Evolutionary conservation across 2,329 filamentous ascomycete genomes (phyloP).

Genomic region (Talaromyces sp.): DNA sequence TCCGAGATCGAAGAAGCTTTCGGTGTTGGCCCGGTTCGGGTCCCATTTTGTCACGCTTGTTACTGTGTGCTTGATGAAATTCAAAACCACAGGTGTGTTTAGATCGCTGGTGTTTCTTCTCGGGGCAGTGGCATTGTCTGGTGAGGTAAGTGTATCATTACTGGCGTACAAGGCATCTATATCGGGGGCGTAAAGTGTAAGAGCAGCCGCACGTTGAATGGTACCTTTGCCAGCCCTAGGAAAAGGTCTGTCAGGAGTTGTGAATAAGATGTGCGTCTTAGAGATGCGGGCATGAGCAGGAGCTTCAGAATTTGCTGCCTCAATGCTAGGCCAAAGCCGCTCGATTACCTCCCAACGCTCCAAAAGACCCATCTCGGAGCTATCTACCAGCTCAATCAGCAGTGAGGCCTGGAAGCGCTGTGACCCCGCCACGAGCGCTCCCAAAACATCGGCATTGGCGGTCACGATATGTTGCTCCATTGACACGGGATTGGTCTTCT

Average conservation of each 20-base stretch:
- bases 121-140: not conserved
- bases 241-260: not conserved
- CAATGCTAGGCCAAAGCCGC: constrained; percentile 23
- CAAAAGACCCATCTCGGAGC: not conserved
- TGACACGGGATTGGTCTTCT: constrained; percentile 24
- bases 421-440: constrained; percentile 23
- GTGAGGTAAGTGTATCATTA: not conserved
- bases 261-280: constrained; percentile 2
- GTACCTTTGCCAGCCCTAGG: not conserved
- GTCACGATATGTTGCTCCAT: constrained; percentile 25
- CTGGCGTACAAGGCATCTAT: not conserved
- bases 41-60: no score
- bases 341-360: constrained; percentile 24
- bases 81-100: no score
- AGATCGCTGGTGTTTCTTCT: no score
- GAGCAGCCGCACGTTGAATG: not conserved
- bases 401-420: constrained; percentile 27
- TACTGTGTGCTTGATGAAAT: no score
- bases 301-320: not conserved
- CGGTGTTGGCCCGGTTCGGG: no score
- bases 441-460: constrained; percentile 18
- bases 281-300: not conserved
- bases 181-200: not conserved
- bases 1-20: no score
- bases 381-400: constrained; percentile 21